Percentiles rank a stretch among this genome's conserved stretches.
These are phyloP conservation scores for Apostasia ramifera DNA, from an alignment of 106 monocot species.

Conservation along the genomic window DNA sequence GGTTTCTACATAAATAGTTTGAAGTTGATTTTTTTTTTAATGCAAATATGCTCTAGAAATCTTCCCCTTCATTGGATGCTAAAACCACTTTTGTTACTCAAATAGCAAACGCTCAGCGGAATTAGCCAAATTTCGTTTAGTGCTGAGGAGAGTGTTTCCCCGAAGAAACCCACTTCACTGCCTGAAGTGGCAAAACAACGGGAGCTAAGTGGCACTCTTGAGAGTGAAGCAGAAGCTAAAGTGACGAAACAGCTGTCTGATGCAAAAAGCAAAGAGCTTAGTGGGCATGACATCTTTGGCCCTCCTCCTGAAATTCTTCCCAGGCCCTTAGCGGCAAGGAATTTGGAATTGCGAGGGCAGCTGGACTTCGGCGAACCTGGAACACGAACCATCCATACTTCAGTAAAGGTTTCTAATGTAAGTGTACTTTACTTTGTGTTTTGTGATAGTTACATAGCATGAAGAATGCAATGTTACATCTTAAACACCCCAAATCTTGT, in stretches of 20 bases:
- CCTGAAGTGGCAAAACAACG: constrained; percentile 76
- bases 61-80: no score
- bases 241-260: constrained; percentile 46
- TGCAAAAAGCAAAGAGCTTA: constrained; percentile 62
- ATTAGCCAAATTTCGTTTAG: constrained; percentile 74
- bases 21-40: no score
- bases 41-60: no score
- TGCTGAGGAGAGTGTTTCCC: constrained; percentile 59
- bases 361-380: constrained; percentile 40
- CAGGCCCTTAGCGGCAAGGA: constrained; percentile 46
- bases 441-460: no score
- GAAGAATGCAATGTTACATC: no score
- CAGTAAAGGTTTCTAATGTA: constrained; percentile 68
- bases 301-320: constrained; percentile 54
- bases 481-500: no score
- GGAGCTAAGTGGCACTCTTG: constrained; percentile 64
- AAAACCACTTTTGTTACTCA: no score
- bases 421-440: constrained; percentile 15
- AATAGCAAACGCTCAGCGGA: constrained; percentile 37
- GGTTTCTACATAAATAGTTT: no score
- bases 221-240: constrained; percentile 45
- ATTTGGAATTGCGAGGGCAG: constrained; percentile 42
- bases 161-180: constrained; percentile 56
- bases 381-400: constrained; percentile 41
- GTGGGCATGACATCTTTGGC: constrained; percentile 72